Evolutionary conservation across 2,329 filamentous ascomycete species (phyloP).

Genomic region (Pseudocercospora cruenta): DNA sequence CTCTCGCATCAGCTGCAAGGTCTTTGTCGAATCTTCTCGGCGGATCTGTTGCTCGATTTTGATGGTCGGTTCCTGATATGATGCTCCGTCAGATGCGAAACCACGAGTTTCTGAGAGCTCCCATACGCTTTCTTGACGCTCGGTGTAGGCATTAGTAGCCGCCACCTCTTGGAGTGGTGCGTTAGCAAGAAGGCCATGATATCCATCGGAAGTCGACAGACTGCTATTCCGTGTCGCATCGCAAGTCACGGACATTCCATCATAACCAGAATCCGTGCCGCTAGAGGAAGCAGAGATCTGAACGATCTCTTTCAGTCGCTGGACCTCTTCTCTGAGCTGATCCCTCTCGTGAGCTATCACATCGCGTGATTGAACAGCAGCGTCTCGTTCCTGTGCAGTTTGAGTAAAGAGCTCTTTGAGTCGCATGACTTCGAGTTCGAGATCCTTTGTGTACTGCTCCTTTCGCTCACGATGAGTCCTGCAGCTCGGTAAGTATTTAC

Average conservation of each 20-base stretch:
- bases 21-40: constrained; percentile 1
- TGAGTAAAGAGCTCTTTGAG: constrained; percentile 28
- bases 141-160: constrained; percentile 11
- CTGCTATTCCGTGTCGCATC: constrained; percentile 27
- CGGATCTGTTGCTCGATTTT: background rate
- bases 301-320: constrained; percentile 19
- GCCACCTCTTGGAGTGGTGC: constrained; percentile 19
- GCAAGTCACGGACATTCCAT: constrained; percentile 23
- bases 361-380: constrained; percentile 21
- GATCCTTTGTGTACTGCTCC: constrained; percentile 32
- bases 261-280: constrained; percentile 27
- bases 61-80: constrained; percentile 12
- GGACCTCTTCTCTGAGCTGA: constrained; percentile 20
- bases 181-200: constrained; percentile 21
- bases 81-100: constrained; percentile 25
- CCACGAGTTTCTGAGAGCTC: constrained; percentile 23
- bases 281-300: constrained; percentile 19
- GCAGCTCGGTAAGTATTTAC: background rate
- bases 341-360: constrained; percentile 21
- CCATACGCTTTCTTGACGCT: constrained; percentile 21
- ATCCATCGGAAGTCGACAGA: constrained; percentile 23
- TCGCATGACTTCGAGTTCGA: constrained; percentile 29
- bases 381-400: constrained; percentile 26
- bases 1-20: constrained; percentile 11
- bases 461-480: constrained; percentile 32